These are phyloP conservation scores for Sicyos edulis DNA, from an alignment of 306 rosid genomes.

Conservation along the genomic window DNA sequence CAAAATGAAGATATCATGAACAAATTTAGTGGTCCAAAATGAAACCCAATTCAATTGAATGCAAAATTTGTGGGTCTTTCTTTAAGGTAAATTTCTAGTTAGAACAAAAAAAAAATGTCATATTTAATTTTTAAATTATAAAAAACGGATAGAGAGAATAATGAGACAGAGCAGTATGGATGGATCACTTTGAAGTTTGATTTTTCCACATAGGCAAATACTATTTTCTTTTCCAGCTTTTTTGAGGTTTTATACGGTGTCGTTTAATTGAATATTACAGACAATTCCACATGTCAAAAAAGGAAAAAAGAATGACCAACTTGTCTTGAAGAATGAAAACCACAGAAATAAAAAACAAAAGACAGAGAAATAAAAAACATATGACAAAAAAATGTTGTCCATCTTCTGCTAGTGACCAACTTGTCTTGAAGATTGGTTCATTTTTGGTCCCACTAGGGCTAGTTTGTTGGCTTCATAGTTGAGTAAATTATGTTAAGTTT, in stretches of 20 bases:
- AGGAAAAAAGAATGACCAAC: neutral
- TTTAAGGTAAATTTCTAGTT: neutral
- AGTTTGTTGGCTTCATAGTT: too few species aligned
- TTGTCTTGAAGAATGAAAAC: constrained; percentile 1
- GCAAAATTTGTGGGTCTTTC: neutral
- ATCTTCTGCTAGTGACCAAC: too few species aligned
- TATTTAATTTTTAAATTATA: neutral
- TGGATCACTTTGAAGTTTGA: neutral
- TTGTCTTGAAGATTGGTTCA: too few species aligned
- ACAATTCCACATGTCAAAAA: constrained; percentile 16
- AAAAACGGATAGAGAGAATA: neutral
- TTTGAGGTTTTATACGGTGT: constrained; percentile 11
- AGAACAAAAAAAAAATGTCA: neutral
- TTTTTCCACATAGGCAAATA: neutral
- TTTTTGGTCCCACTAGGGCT: too few species aligned
- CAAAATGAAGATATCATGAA: neutral
- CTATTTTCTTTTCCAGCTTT: neutral
- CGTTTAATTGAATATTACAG: constrained; percentile 2
- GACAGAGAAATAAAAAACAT: neutral
- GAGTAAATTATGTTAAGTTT: too few species aligned
- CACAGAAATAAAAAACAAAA: neutral
- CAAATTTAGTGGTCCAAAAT: neutral
- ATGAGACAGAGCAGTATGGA: neutral
- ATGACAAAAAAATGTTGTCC: too few species aligned
- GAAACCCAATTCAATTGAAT: neutral